Percentiles rank a stretch among this genome's conserved stretches.
These are phyloP conservation scores for Coemansia sp. DNA, from an alignment of 192 early-diverging fungal genomes.

Conservation along the genomic window DNA sequence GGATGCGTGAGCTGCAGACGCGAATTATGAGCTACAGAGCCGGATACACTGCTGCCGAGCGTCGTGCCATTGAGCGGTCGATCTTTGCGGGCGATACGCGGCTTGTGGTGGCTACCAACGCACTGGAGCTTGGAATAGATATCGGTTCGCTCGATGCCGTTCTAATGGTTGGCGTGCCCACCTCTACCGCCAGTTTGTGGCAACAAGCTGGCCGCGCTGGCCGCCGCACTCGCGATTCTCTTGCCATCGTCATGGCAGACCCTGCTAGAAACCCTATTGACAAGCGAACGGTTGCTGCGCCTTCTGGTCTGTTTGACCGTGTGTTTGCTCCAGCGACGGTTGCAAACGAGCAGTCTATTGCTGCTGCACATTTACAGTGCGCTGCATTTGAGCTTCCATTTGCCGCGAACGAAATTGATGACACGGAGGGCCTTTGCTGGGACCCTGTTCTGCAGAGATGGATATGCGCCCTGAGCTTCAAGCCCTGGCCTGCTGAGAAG, in stretches of 20 bases:
- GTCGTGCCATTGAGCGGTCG: conserved; percentile 67
- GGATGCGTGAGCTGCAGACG: neutral
- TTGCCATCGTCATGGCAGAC: conserved; percentile 62
- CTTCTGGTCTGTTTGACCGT: conserved; percentile 56
- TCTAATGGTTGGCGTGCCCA: conserved; percentile 72
- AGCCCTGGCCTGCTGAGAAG: conserved; percentile 40
- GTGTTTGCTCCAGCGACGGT: conserved; percentile 37
- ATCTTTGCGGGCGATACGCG: conserved; percentile 68
- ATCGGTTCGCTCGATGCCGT: conserved; percentile 74
- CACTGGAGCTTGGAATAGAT: conserved; percentile 83
- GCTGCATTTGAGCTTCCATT: conserved; percentile 65
- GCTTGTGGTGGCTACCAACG: conserved; percentile 73
- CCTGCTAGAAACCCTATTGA: conserved; percentile 58
- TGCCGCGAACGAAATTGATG: neutral
- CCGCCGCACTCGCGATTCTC: conserved; percentile 57
- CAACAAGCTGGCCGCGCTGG: conserved; percentile 83
- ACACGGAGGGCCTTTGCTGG: conserved; percentile 8
- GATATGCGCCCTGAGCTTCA: conserved; percentile 18
- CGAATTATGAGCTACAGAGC: conserved; percentile 72
- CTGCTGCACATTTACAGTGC: conserved; percentile 68
- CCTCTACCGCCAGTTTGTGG: conserved; percentile 36
- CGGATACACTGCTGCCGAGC: conserved; percentile 65
- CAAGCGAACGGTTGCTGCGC: conserved; percentile 46
- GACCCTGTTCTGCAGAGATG: conserved; percentile 13
- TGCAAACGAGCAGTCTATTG: conserved; percentile 33